Evolutionary conservation across 2,329 filamentous ascomycete genomes (phyloP), one percentile per base, ranked within the genome.

Genomic region (Dothistroma septosporum): DNA sequence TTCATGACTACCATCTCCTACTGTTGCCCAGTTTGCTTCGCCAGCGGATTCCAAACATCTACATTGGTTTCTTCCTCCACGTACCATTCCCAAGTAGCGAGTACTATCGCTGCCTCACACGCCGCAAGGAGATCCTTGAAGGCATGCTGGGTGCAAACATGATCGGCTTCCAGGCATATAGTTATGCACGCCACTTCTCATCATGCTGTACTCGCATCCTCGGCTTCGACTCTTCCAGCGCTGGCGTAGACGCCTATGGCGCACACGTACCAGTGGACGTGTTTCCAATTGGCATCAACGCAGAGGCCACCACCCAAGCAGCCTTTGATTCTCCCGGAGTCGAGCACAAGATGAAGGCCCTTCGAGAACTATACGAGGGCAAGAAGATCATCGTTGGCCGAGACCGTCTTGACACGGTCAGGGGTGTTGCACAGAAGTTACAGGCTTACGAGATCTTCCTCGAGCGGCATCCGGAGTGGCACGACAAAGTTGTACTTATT

Each of bases 71-170:
- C 80, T 97, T 91, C 79, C 81, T 97, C 52, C 93, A 97, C 76
- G 88, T 91, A 50, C 93, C 93, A 0, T 97, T 97, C 76, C 93
- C 93, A 35, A 96, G 92, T 77, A 96, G 91, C 80, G 94, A 97
- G 76, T 97, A 96, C 73, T 85, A 97, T 74, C 86, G 92, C 53
- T 96, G 92, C 74, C 80, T 97, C 59, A 90, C 91, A 41, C 86
- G 91, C 65, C 86, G 93, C 67, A 96, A 96, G 76, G 92, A 97
- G 74, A 83, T 97, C 11, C 80, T 97, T 14, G 91, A 94, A 68
- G 94, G 94, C 53, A 87, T 96, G 52, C 81, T 97, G 47, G 92
- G 93, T 19, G 86, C 93, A 59, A 97, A 97, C 75, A 87, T 97
- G 79, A 86, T 97, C 64, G 92, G 92, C 0, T 97, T 97, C 78